phyloP scores from a whole-genome alignment of 495 filamentous ascomycete species.

The Neurospora sp. region DNA sequence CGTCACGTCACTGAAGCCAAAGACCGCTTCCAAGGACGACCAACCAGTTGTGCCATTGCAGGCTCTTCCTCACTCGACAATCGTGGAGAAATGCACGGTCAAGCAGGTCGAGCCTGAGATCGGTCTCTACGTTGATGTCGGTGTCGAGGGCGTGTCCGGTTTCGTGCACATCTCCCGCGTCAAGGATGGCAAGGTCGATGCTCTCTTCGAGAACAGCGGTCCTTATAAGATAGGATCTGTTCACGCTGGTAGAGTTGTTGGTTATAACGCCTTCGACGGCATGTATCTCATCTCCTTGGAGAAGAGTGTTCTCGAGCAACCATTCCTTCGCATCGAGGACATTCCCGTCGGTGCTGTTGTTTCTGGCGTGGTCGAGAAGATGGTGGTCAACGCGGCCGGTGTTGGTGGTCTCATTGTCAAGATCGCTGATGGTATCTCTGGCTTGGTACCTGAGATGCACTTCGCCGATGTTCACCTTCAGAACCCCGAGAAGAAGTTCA shows the following conservation, averaged over 20 bases:
- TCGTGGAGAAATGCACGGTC: constrained; percentile 66
- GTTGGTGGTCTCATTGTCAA: constrained; percentile 72
- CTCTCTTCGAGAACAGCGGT: constrained; percentile 62
- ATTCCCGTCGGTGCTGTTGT: constrained; percentile 71
- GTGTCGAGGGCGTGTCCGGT: constrained; percentile 60
- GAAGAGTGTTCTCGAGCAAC: constrained; percentile 69
- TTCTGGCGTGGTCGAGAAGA: constrained; percentile 73
- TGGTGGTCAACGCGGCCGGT: constrained; percentile 62
- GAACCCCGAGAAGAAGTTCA: constrained; percentile 93
- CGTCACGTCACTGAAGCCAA: constrained; percentile 53
- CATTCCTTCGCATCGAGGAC: constrained; percentile 84
- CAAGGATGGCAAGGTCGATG: constrained; percentile 77
- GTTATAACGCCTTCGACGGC: constrained; percentile 80
- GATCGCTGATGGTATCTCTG: constrained; percentile 75
- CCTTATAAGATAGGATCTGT: constrained; percentile 64
- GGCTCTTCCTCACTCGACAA: constrained; percentile 59
- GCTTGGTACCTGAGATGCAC: constrained; percentile 78
- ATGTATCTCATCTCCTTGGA: constrained; percentile 80
- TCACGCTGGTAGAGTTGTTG: constrained; percentile 73
- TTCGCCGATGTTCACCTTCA: constrained; percentile 78
- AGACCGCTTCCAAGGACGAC: constrained; percentile 23
- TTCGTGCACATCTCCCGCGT: constrained; percentile 92
- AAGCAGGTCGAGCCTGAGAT: constrained; percentile 63
- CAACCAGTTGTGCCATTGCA: constrained; percentile 33
- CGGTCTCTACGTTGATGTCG: constrained; percentile 75